A percentile compares a stretch with the other conserved stretches of the same genome.
phyloP scores from a whole-genome alignment of 2,329 filamentous ascomycete species.

The Ophiostoma himal-ulmi region DNA sequence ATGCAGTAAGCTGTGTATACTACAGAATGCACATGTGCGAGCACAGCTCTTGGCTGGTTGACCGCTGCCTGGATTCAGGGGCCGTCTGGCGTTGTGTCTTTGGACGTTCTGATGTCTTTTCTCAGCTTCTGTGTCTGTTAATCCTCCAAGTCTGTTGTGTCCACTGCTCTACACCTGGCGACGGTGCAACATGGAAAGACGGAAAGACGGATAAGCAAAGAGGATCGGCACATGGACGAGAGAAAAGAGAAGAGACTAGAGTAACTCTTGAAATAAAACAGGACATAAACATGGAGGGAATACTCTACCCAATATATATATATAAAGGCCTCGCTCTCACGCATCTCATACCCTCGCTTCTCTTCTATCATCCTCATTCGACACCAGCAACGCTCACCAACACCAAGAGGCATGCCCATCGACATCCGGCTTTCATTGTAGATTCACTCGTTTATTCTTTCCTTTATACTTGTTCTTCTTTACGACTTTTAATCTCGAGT shows the following conservation, averaged over 20 bases:
- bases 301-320: not conserved
- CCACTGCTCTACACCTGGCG: not conserved
- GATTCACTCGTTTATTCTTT: slow-evolving; percentile 6
- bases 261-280: too few relatives aligned
- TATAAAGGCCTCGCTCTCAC: not conserved
- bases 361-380: not conserved
- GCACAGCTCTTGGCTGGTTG: slow-evolving; percentile 1
- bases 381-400: not conserved
- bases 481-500: not conserved
- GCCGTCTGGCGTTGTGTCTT: not conserved
- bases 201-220: slow-evolving; percentile 8
- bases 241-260: not conserved
- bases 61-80: not conserved
- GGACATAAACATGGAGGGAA: not conserved
- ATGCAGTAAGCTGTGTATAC: not conserved
- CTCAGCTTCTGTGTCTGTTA: not conserved
- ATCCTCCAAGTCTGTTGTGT: not conserved
- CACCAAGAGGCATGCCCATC: slow-evolving; percentile 7
- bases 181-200: slow-evolving; percentile 8
- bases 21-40: not conserved
- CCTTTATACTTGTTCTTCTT: not conserved
- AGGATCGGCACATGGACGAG: not conserved
- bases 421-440: slow-evolving; percentile 6
- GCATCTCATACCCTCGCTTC: not conserved
- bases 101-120: not conserved